A percentile compares a stretch with the other conserved stretches of the same genome.
Conservation (phyloP, 495 filamentous ascomycete genomes). For the Penicillium nucicola region DNA sequence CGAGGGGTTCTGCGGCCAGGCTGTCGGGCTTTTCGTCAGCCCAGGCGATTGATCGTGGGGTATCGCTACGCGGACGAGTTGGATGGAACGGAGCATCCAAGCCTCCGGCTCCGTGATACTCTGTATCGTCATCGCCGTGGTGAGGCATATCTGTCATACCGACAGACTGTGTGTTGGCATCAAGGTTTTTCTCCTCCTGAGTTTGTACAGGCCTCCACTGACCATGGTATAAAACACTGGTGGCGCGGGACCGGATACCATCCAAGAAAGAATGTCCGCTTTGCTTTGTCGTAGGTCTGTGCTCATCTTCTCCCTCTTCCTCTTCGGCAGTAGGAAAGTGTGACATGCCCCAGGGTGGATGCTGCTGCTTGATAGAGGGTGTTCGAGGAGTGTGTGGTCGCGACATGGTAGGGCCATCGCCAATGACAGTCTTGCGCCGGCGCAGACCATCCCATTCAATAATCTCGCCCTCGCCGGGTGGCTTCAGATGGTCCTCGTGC, state of each 20-base stretch:
- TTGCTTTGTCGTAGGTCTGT: conserved; percentile 30
- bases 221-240: conserved; percentile 30
- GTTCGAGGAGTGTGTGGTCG: conserved; percentile 25
- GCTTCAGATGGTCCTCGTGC: conserved; percentile 64
- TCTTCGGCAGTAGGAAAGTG: conserved; percentile 59
- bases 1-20: conserved; percentile 17
- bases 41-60: conserved; percentile 33
- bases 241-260: conserved; percentile 53
- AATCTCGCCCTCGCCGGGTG: conserved; percentile 70
- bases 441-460: conserved; percentile 94
- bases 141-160: conserved; percentile 10
- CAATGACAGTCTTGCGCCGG: conserved; percentile 70
- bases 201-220: conserved; percentile 32
- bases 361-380: conserved; percentile 48
- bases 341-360: conserved; percentile 87
- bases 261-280: conserved; percentile 49
- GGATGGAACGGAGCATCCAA: conserved; percentile 15
- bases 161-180: background rate
- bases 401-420: conserved; percentile 42
- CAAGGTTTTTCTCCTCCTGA: conserved; percentile 23
- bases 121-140: conserved; percentile 39
- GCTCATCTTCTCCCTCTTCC: conserved; percentile 44
- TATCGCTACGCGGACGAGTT: conserved; percentile 29
- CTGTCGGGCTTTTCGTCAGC: conserved; percentile 27
- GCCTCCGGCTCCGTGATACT: conserved; percentile 30